A percentile compares a stretch with the other conserved stretches of the same genome.
phyloP scores from a whole-genome alignment of 164 flowering plant species.

The Warburgia ugandensis region DNA sequence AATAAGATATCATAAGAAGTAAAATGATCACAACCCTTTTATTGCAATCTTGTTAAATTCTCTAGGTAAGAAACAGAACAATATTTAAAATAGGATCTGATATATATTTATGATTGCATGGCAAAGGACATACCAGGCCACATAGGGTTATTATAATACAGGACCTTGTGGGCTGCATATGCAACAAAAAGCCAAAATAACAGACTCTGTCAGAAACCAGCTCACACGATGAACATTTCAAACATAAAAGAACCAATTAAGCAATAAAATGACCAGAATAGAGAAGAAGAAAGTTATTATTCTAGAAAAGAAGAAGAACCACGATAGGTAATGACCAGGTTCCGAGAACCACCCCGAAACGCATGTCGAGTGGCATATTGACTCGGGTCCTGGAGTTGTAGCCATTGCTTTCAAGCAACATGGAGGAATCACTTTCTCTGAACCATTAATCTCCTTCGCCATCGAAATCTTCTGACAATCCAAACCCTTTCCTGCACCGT shows the following conservation, averaged over 20 bases:
- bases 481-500: constrained; percentile 61
- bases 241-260: not conserved
- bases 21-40: too few relatives aligned
- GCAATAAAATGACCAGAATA: not conserved
- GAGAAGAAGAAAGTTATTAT: not conserved
- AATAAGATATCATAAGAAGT: too few relatives aligned
- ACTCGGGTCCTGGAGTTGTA: constrained; percentile 60
- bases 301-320: constrained; percentile 34
- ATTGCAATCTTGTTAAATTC: too few relatives aligned
- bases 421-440: constrained; percentile 45
- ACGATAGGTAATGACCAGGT: constrained; percentile 30
- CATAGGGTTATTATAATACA: constrained; percentile 93
- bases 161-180: constrained; percentile 30
- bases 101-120: too few relatives aligned
- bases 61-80: too few relatives aligned
- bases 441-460: constrained; percentile 63
- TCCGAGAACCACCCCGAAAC: constrained; percentile 99
- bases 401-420: constrained; percentile 87
- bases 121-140: constrained; percentile 70
- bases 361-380: constrained; percentile 79
- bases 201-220: not conserved
- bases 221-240: not conserved
- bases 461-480: constrained; percentile 73
- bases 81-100: too few relatives aligned
- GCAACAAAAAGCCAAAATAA: constrained; percentile 5